Evolutionary conservation across 345 rosid species (phyloP).

Genomic region (Pugionium cornutum): DNA sequence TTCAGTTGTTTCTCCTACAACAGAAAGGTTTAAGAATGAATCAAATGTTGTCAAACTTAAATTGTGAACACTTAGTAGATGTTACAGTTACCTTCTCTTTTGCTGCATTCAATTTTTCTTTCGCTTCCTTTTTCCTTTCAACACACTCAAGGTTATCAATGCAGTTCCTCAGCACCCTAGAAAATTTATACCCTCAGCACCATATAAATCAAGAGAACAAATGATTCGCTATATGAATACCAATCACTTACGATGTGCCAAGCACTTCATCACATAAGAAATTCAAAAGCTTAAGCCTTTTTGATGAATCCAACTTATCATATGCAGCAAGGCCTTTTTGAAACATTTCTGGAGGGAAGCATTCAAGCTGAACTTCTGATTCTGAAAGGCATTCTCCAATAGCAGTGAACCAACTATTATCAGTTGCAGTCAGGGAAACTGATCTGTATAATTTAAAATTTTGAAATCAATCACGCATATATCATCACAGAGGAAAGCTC

Average conservation of each 20-base stretch:
- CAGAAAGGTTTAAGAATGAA: background rate
- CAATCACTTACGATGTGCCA: conserved; percentile 53
- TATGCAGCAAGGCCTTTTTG: conserved; percentile 46
- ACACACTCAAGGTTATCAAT: conserved; percentile 51
- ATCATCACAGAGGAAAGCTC: conserved; percentile 7
- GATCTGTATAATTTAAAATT: conserved; percentile 45
- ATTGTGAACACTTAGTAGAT: background rate
- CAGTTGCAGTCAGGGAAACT: conserved; percentile 47
- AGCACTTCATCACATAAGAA: conserved; percentile 71
- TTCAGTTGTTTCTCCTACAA: conserved; percentile 62
- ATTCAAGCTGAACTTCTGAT: conserved; percentile 40
- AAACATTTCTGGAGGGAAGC: conserved; percentile 45
- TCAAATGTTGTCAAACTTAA: background rate
- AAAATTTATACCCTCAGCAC: background rate
- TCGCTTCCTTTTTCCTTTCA: conserved; percentile 52
- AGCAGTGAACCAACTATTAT: conserved; percentile 59
- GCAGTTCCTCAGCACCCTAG: conserved; percentile 52
- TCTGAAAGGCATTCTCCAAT: conserved; percentile 47
- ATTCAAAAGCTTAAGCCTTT: conserved; percentile 59
- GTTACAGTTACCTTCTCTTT: conserved; percentile 53
- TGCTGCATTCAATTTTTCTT: conserved; percentile 51
- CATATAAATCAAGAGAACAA: background rate
- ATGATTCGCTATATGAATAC: background rate
- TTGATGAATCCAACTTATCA: conserved; percentile 42
- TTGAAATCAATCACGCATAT: conserved; percentile 23